Evolutionary conservation across 176 grass and related monocot species (phyloP), one percentile per base, ranked within the genome.

Genomic region (Luzula sylvatica): DNA sequence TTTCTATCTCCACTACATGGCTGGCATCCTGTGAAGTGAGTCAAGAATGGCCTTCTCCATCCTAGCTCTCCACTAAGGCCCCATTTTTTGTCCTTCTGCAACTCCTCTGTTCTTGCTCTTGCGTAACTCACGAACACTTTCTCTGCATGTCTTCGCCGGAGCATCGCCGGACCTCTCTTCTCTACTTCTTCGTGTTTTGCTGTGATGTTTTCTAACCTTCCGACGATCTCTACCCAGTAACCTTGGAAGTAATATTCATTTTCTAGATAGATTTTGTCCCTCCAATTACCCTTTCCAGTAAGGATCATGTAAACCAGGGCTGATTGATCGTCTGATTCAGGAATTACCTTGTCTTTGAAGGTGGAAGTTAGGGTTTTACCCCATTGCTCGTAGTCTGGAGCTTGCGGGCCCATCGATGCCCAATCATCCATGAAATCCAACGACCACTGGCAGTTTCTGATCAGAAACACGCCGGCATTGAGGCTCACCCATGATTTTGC

Each of bases 381-480:
- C 56, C 56, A 60, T n/a, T 60, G 38, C 16, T 60, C 56, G n/a
- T 60, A 60, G 24, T 60, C 56, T 4, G 56, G 56, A 0, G 56
- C 39, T 25, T 25, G 38, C 8, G 56, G 56, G 19, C 56, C 38
- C 56, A 60, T 60, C 5, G 56, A 60, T 15, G 38, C 56, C 56
- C 56, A 60, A 2, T 60, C 38, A n/a, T 60, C 38, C 56, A 60
- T 60, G 81, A 98, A 82, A 65, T 98, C 85, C 28, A 98, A 75
- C 46, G 75, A 77, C 92, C 92, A 98, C 65, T 98, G 92, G 81
- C 92, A 90, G 65, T 90, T 98, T 11, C 92, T 78, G 72, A 98
- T 69, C 65, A 98, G 66, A 68, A 98, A 90, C 2, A 98, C 85
- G 18, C 92, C 85, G 26, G 92, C 92, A 76, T 96, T 96, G 75